Conservation (phyloP, 2,329 filamentous ascomycete species). For the Pseudogymnoascus sp. region DNA sequence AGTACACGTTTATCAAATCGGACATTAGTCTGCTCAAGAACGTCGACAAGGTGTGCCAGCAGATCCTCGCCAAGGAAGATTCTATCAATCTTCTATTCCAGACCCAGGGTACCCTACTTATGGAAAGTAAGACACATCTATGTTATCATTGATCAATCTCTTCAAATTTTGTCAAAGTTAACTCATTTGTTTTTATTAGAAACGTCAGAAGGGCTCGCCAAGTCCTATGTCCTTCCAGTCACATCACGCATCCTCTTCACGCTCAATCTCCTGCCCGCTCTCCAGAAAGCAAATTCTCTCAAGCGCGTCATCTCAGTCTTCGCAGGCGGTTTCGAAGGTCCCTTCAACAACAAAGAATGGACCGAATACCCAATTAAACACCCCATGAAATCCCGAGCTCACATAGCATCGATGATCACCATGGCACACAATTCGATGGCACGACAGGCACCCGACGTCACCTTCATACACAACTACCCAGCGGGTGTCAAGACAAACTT, state of each 20-base stretch:
- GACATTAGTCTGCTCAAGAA: conserved; percentile 41
- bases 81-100: conserved; percentile 50
- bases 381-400: conserved; percentile 35
- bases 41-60: conserved; percentile 42
- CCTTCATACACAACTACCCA: conserved; percentile 44
- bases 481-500: conserved; percentile 42
- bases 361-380: conserved; percentile 35
- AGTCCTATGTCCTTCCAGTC: conserved; percentile 43
- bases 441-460: conserved; percentile 37
- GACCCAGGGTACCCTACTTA: conserved; percentile 39
- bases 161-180: background rate
- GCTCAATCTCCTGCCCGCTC: conserved; percentile 48
- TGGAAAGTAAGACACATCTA: conserved; percentile 2
- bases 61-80: conserved; percentile 43
- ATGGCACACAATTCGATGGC: conserved; percentile 43
- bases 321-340: conserved; percentile 45
- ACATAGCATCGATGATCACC: conserved; percentile 43
- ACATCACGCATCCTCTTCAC: conserved; percentile 52
- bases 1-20: conserved; percentile 37
- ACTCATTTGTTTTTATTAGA: conserved; percentile 33
- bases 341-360: conserved; percentile 37
- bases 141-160: background rate
- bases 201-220: conserved; percentile 49
- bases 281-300: conserved; percentile 40
- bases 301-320: conserved; percentile 49